These are phyloP conservation scores for Juglanconis oblonga DNA, from an alignment of 2,329 filamentous ascomycete species.

Conservation along the genomic window DNA sequence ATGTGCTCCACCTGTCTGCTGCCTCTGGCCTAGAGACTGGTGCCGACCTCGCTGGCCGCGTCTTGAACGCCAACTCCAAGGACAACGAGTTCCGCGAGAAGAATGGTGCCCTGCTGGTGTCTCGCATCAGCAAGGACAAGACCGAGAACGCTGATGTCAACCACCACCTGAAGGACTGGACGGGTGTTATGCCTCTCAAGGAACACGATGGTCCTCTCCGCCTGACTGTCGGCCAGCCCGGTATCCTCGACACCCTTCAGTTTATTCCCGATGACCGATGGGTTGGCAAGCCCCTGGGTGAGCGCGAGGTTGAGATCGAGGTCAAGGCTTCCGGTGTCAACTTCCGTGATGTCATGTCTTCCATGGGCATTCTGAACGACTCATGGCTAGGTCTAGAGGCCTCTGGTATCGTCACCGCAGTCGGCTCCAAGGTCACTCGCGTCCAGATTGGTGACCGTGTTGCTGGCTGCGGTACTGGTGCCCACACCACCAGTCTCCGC, in stretches of 20 bases:
- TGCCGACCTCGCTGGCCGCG: conserved; percentile 5
- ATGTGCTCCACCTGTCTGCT: conserved; percentile 2
- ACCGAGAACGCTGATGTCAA: conserved; percentile 9
- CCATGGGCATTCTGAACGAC: conserved; percentile 26
- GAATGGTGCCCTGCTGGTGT: conserved; percentile 8
- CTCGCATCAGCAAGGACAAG: conserved; percentile 9
- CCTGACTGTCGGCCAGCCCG: conserved; percentile 14
- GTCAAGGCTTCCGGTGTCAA: conserved; percentile 33
- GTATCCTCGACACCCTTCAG: conserved; percentile 13
- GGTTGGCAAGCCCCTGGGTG: conserved; percentile 6
- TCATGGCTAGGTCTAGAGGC: conserved; percentile 13
- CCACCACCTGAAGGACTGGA: conserved; percentile 11
- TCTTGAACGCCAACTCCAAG: conserved; percentile 8
- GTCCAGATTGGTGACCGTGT: conserved; percentile 14
- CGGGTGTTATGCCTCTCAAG: conserved; percentile 7
- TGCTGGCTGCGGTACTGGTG: conserved; percentile 6
- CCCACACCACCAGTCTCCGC: conserved; percentile 10
- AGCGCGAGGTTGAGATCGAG: conserved; percentile 14
- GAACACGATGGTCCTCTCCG: conserved; percentile 9
- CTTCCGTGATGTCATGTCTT: conserved; percentile 36
- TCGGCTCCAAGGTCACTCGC: conserved; percentile 9
- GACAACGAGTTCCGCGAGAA: conserved; percentile 13
- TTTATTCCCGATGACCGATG: conserved; percentile 10
- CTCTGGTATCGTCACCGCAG: conserved; percentile 3
- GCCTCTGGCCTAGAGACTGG: conserved; percentile 6